Conservation (phyloP, 164 flowering plant genomes). For the Liriodendron chinense region DNA sequence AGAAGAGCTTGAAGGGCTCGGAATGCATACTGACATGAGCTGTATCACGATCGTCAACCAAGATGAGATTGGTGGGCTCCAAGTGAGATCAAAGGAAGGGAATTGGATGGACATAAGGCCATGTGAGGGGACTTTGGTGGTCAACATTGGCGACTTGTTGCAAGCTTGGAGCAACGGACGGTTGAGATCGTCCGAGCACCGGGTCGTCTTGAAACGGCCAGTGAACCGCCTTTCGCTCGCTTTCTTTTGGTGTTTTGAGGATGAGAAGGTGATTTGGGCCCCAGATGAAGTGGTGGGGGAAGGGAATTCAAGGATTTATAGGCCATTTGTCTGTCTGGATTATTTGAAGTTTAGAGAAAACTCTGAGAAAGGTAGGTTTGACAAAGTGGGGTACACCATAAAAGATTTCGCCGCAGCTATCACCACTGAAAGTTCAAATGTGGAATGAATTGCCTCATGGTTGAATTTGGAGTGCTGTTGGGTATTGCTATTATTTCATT, state of each 20-base stretch:
- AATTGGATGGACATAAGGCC: slow-evolving; percentile 75
- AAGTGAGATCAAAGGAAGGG: slow-evolving; percentile 74
- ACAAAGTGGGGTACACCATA: slow-evolving; percentile 77
- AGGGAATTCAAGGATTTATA: slow-evolving; percentile 47
- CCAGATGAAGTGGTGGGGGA: slow-evolving; percentile 77
- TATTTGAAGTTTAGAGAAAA: slow-evolving; percentile 72
- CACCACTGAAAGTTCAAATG: background rate
- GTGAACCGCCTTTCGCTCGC: slow-evolving; percentile 62
- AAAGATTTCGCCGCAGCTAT: slow-evolving; percentile 61
- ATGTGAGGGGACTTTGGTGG: slow-evolving; percentile 59
- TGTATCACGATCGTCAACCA: slow-evolving; percentile 79
- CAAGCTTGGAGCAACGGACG: slow-evolving; percentile 93
- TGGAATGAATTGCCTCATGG: background rate
- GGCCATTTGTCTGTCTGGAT: slow-evolving; percentile 61
- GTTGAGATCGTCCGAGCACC: slow-evolving; percentile 76
- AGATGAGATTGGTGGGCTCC: slow-evolving; percentile 81
- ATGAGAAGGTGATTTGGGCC: slow-evolving; percentile 64
- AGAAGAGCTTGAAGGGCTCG: slow-evolving; percentile 74
- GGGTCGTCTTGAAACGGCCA: slow-evolving; percentile 52
- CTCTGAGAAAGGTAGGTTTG: slow-evolving; percentile 68
- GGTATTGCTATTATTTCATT: background rate
- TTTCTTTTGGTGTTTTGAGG: slow-evolving; percentile 94
- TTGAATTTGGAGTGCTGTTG: background rate
- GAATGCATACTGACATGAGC: slow-evolving; percentile 96
- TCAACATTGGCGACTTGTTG: slow-evolving; percentile 82